Evolutionary conservation across 2,329 filamentous ascomycete species (phyloP).

Genomic region (Aspergillus texensis): DNA sequence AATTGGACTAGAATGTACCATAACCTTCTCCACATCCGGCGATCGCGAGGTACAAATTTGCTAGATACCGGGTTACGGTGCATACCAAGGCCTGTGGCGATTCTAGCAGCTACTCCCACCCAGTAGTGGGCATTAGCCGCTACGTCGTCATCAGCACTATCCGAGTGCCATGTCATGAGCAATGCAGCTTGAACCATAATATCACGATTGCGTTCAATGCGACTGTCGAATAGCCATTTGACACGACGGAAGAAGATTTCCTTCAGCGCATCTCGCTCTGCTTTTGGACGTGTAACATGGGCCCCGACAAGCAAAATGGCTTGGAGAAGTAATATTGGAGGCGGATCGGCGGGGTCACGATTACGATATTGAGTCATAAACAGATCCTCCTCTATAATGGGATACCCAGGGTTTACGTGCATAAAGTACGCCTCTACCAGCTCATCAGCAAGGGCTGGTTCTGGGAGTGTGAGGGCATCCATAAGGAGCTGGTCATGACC

Average conservation of each 20-base stretch:
- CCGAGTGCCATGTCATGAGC: conserved; percentile 59
- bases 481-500: conserved; percentile 49
- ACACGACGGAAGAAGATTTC: conserved; percentile 55
- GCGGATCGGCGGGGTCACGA: conserved; percentile 47
- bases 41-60: conserved; percentile 44
- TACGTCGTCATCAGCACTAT: conserved; percentile 57
- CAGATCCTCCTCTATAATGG: conserved; percentile 54
- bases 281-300: conserved; percentile 49
- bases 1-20: conserved; percentile 50
- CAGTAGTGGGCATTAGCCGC: conserved; percentile 57
- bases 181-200: conserved; percentile 58
- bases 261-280: conserved; percentile 50
- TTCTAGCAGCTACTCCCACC: conserved; percentile 57
- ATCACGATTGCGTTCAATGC: conserved; percentile 57
- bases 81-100: conserved; percentile 59
- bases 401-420: conserved; percentile 55
- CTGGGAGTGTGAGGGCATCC: conserved; percentile 54
- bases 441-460: conserved; percentile 52
- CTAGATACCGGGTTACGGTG: conserved; percentile 48
- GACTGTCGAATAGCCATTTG: conserved; percentile 57
- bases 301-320: conserved; percentile 56
- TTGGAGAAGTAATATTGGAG: conserved; percentile 54
- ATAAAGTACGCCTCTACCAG: conserved; percentile 56
- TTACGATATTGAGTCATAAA: conserved; percentile 56
- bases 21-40: conserved; percentile 47